Conservation (phyloP, 2,329 filamentous ascomycete genomes). For the Sclerotinia glacialis region DNA sequence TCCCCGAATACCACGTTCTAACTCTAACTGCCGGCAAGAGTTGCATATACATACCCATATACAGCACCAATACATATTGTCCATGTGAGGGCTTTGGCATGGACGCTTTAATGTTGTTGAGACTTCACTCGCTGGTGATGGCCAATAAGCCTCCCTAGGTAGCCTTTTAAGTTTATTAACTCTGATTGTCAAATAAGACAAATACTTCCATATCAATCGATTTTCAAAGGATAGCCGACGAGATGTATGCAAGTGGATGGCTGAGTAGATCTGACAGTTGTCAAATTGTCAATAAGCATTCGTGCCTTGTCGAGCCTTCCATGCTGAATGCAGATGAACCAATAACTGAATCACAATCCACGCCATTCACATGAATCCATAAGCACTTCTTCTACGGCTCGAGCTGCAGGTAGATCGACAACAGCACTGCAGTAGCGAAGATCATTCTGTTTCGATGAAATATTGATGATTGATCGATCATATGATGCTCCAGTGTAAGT, state of each 20-base stretch:
- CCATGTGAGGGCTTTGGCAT: not conserved
- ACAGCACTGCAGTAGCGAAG: conserved; percentile 10
- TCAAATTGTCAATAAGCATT: conserved; percentile 9
- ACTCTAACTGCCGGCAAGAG: not conserved
- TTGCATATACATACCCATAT: not conserved
- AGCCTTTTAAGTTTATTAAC: not conserved
- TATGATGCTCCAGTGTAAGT: conserved; percentile 8
- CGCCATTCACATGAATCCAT: not conserved
- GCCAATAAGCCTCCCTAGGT: not conserved
- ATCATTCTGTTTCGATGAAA: conserved; percentile 10
- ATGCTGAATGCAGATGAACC: not conserved
- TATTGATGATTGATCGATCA: conserved; percentile 12
- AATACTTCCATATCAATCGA: conserved; percentile 14
- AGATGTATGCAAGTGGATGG: conserved; percentile 9
- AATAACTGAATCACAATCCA: conserved; percentile 4
- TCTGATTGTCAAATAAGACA: not conserved
- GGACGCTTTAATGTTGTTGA: not conserved
- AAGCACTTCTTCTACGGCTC: not conserved
- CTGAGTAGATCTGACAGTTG: conserved; percentile 6
- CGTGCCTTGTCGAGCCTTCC: not conserved
- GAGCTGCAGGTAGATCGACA: conserved; percentile 8
- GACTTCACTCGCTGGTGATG: not conserved
- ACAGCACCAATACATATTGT: no score
- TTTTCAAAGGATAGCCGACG: conserved; percentile 6
- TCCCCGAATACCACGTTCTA: not conserved